These are phyloP conservation scores for Apiosordaria backusii DNA, from an alignment of 495 filamentous ascomycete species.

Conservation along the genomic window DNA sequence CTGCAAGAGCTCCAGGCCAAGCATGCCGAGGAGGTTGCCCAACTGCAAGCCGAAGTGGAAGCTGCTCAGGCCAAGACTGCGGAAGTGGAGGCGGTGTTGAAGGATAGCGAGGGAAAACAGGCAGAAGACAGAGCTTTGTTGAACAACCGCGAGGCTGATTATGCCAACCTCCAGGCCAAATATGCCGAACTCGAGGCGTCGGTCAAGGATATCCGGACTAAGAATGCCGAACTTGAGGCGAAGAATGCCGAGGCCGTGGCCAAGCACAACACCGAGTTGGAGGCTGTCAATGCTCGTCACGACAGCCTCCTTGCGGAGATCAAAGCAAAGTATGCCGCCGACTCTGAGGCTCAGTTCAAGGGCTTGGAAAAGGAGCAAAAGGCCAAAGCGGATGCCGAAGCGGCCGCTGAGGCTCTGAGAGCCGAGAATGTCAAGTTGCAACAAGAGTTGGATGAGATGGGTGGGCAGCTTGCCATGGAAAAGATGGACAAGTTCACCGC, in stretches of 20 bases:
- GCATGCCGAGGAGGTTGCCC: conserved; percentile 29
- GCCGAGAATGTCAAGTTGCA: conserved; percentile 38
- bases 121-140: not conserved
- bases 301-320: conserved; percentile 41
- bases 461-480: conserved; percentile 48
- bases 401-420: conserved; percentile 24
- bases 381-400: conserved; percentile 25
- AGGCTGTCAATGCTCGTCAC: conserved; percentile 42
- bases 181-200: conserved; percentile 39
- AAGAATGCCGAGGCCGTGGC: conserved; percentile 34
- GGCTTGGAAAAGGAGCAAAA: conserved; percentile 24
- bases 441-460: conserved; percentile 42
- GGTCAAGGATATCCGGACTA: conserved; percentile 44
- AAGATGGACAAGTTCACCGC: conserved; percentile 55
- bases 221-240: conserved; percentile 43
- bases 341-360: conserved; percentile 17
- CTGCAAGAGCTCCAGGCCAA: conserved; percentile 27
- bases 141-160: not conserved
- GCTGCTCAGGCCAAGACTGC: conserved; percentile 30
- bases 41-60: conserved; percentile 32
- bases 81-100: conserved; percentile 30
- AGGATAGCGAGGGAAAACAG: not conserved
- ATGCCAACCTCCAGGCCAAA: conserved; percentile 28
- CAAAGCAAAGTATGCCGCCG: conserved; percentile 36
- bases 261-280: conserved; percentile 34